A percentile compares a stretch with the other conserved stretches of the same genome.
phyloP scores from a whole-genome alignment of 2,329 filamentous ascomycete species.

The Aureobasidium sp. region DNA sequence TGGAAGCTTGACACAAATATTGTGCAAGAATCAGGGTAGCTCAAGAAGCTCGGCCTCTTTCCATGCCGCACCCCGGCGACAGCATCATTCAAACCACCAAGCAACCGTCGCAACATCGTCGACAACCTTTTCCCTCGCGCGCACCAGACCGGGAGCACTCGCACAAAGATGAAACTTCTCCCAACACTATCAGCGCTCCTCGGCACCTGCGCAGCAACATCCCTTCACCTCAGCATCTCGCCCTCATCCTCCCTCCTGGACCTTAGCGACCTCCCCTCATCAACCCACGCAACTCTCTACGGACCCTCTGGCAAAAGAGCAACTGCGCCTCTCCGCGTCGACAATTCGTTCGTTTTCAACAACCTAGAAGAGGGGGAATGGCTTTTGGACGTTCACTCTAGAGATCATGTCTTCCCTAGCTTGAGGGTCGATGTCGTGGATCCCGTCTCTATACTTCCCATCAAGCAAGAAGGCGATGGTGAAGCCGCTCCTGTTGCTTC shows the following conservation, averaged over 20 bases:
- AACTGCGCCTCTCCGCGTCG: conserved; percentile 54
- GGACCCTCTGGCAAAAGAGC: conserved; percentile 29
- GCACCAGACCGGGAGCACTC: background rate
- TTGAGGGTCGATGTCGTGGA: conserved; percentile 65
- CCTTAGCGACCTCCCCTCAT: conserved; percentile 41
- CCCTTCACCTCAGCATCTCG: conserved; percentile 45
- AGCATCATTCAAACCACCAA: background rate
- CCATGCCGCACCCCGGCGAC: background rate
- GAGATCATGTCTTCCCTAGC: conserved; percentile 66
- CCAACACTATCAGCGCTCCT: background rate
- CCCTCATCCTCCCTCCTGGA: conserved; percentile 33
- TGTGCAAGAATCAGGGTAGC: background rate
- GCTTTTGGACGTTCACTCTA: conserved; percentile 69
- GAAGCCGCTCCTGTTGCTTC: conserved; percentile 16
- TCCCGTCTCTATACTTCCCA: conserved; percentile 21
- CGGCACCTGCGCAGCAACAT: conserved; percentile 25
- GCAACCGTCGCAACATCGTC: background rate
- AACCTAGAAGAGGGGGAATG: conserved; percentile 67
- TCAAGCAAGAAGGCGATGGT: background rate
- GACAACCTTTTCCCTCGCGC: background rate
- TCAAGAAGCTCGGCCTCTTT: background rate
- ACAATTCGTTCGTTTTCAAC: conserved; percentile 66
- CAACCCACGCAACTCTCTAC: conserved; percentile 55
- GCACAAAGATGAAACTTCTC: background rate
- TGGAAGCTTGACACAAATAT: background rate